Conservation (phyloP, 2,329 filamentous ascomycete genomes). For the Sordariomycetes sp. region DNA sequence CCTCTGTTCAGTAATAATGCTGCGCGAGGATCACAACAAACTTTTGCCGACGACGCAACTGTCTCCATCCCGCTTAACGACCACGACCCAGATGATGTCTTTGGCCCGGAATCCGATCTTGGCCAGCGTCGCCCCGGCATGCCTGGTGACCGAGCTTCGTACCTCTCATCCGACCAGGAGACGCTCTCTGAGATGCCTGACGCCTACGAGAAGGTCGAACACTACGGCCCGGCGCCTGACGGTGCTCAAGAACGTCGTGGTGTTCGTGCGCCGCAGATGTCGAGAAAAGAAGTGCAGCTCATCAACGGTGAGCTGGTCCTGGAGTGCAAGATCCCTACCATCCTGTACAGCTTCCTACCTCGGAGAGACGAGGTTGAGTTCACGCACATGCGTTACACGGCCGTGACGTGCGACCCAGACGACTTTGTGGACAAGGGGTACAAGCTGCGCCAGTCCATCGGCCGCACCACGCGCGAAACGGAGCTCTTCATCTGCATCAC, state of each 20-base stretch:
- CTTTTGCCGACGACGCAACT: constrained; percentile 58
- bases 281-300: constrained; percentile 86
- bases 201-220: constrained; percentile 49
- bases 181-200: constrained; percentile 37
- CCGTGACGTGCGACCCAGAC: constrained; percentile 95
- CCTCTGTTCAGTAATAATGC: constrained; percentile 61
- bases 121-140: constrained; percentile 40
- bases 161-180: constrained; percentile 41
- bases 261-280: constrained; percentile 77
- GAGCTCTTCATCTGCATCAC: constrained; percentile 95
- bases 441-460: constrained; percentile 86
- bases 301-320: constrained; percentile 97
- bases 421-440: constrained; percentile 86
- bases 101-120: constrained; percentile 52
- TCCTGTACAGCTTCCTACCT: constrained; percentile 92
- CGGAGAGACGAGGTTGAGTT: constrained; percentile 91
- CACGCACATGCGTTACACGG: constrained; percentile 97
- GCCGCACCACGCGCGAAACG: constrained; percentile 74
- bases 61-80: constrained; percentile 54
- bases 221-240: constrained; percentile 81
- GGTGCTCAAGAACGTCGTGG: constrained; percentile 83
- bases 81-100: constrained; percentile 68
- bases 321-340: constrained; percentile 98
- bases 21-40: constrained; percentile 35
- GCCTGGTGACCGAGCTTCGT: constrained; percentile 36